Evolutionary conservation across 768 basidiomycete species (phyloP).

Genomic region (Peribolospora kevripleyi): DNA sequence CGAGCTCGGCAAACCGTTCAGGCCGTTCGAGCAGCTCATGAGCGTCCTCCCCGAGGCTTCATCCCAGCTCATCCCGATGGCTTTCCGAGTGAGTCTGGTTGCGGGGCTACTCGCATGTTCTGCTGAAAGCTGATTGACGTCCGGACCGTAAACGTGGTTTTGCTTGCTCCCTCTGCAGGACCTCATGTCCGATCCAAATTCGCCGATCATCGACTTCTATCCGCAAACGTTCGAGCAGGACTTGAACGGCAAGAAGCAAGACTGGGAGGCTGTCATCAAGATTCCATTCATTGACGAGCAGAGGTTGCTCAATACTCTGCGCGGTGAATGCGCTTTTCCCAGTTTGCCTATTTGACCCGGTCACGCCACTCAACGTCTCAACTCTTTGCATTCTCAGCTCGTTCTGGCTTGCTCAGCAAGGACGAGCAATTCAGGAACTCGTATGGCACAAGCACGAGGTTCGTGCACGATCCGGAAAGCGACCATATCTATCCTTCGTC

Average conservation of each 20-base stretch:
- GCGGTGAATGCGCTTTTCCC: conserved; percentile 26
- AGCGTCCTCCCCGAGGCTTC: conserved; percentile 84
- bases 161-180: conserved; percentile 30
- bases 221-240: conserved; percentile 75
- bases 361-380: neutral
- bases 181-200: conserved; percentile 60
- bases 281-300: conserved; percentile 86
- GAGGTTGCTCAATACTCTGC: conserved; percentile 60
- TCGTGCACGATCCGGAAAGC: conserved; percentile 39
- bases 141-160: neutral
- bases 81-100: conserved; percentile 41
- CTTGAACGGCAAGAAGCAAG: conserved; percentile 90
- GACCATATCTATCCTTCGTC: conserved; percentile 58
- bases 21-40: conserved; percentile 89
- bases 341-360: neutral
- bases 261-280: conserved; percentile 97
- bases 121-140: neutral
- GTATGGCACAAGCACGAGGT: conserved; percentile 56
- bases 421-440: conserved; percentile 56
- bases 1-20: conserved; percentile 66
- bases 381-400: neutral
- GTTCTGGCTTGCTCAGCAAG: conserved; percentile 26
- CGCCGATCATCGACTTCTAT: conserved; percentile 84
- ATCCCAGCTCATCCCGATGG: conserved; percentile 60
- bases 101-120: neutral